Conservation (phyloP, 176 grass and related monocot genomes). For the Eragrostis curvula region DNA sequence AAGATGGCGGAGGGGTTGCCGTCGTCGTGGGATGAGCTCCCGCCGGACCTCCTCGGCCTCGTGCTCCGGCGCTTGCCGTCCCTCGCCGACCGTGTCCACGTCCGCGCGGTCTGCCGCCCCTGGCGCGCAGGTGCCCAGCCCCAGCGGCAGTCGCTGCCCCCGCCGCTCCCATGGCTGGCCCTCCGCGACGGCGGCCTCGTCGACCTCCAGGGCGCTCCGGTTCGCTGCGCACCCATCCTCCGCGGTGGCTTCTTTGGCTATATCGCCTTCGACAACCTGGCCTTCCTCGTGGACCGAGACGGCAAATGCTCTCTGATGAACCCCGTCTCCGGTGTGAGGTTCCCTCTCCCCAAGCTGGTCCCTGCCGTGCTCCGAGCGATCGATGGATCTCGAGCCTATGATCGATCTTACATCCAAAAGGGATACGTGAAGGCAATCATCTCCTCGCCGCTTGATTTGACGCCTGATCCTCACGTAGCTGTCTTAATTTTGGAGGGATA, state of each 20-base stretch:
- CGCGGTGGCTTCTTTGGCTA: not conserved
- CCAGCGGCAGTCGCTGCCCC: not conserved
- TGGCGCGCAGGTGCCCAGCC: not conserved
- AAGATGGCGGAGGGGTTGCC: not conserved
- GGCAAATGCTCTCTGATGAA: not conserved
- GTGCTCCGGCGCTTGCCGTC: conserved; percentile 4
- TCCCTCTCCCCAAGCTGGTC: not conserved
- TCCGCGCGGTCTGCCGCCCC: conserved; percentile 1
- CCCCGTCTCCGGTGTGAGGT: not conserved
- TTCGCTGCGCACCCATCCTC: not conserved
- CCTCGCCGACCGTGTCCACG: conserved; percentile 12
- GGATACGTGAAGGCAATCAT: too few relatives aligned
- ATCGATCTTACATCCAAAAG: too few relatives aligned
- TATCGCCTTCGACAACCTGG: not conserved
- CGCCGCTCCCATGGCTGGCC: not conserved
- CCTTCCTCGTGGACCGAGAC: not conserved
- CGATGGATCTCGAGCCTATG: not conserved
- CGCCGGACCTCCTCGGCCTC: not conserved
- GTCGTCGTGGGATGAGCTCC: conserved; percentile 35
- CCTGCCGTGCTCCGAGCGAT: not conserved
- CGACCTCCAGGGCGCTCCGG: not conserved
- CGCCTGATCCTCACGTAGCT: not conserved
- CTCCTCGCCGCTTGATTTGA: conserved; percentile 1
- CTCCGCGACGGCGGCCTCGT: not conserved
- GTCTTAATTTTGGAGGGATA: not conserved